phyloP scores from a whole-genome alignment of 805 yeast genomes.

The Candida piceae region DNA sequence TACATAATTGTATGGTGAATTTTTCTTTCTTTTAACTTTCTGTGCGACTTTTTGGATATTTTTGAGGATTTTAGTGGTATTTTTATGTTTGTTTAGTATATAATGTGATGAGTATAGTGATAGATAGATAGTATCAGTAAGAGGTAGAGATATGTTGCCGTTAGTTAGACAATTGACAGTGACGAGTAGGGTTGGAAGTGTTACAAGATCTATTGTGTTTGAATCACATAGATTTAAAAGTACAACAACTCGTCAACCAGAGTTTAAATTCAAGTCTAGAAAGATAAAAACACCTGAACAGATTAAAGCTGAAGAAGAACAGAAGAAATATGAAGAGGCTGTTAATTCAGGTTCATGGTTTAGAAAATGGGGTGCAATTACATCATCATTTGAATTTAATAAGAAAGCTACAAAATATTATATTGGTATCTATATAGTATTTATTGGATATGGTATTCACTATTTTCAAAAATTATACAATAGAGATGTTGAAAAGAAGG shows the following conservation, averaged over 20 bases:
- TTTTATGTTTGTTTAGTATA: too few species aligned
- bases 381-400: slow-evolving; percentile 52
- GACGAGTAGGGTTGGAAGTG: too few species aligned
- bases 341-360: slow-evolving; percentile 30
- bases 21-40: too few species aligned
- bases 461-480: slow-evolving; percentile 63
- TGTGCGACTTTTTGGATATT: too few species aligned
- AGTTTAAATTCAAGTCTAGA: slow-evolving; percentile 25
- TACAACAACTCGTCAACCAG: slow-evolving; percentile 13
- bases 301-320: slow-evolving; percentile 24
- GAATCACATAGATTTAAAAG: background rate
- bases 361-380: slow-evolving; percentile 48
- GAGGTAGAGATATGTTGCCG: too few species aligned
- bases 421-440: slow-evolving; percentile 52
- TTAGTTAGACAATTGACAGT: too few species aligned
- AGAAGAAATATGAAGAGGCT: slow-evolving; percentile 28
- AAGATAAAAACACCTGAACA: slow-evolving; percentile 26
- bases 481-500: slow-evolving; percentile 55
- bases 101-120: too few species aligned
- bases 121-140: too few species aligned
- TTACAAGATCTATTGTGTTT: too few species aligned
- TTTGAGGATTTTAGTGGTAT: too few species aligned
- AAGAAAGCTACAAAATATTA: slow-evolving; percentile 60
- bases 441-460: slow-evolving; percentile 54
- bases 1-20: too few species aligned